Base-by-base conservation (phyloP, 768 basidiomycete species). In the Antrodiella citrinella region DNA sequence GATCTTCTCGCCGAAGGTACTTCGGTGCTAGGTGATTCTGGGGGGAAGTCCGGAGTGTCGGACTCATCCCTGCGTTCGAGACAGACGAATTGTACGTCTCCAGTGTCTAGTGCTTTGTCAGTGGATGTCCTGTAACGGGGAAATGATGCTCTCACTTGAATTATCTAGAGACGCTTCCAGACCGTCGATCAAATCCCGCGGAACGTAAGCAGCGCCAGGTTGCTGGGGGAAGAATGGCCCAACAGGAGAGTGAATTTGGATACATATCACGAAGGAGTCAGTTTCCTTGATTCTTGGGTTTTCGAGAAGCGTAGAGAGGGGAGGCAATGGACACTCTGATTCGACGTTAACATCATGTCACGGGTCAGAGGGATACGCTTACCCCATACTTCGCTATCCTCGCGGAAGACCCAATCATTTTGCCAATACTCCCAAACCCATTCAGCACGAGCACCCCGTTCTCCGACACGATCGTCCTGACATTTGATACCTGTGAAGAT, bases 391-490 rank as follows among this genome's bases (percentile, higher is more conserved):
- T 88, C 84, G 48, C 76, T 77, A 48, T 82, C 83, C 46, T 73
- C 74, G 40, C 84, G 69, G 67, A 87, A 90, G 1, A 77, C 72
- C 77, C 79, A 87, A 52, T 84, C 81, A 52, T 71, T 75, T 52
- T 84, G 78, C 80, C 83, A 84, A 49, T 67, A 68, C 50, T 86
- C 81, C 84, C 85, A 89, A 21, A 81, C 69, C 83, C 84, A 89
- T 39, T 84, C 77, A 24, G 81, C 69, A 13, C 83, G 77, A 0
- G 80, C 77, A 4, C 81, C 78, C 10, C 81, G 73, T 57, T 81
- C 75, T 4, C 84, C 85, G 10, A 68, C 65, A 44, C 76, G 71
- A 54, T 81, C 76, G 50, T 78, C 75, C 55, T 80, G 75, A 43
- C 77, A 80, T 58, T 82, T 85, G 52, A 89, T 81, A 11, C 81